phyloP scores from a whole-genome alignment of 176 grass and related monocot genomes.

The Thinopyrum elongatum region DNA sequence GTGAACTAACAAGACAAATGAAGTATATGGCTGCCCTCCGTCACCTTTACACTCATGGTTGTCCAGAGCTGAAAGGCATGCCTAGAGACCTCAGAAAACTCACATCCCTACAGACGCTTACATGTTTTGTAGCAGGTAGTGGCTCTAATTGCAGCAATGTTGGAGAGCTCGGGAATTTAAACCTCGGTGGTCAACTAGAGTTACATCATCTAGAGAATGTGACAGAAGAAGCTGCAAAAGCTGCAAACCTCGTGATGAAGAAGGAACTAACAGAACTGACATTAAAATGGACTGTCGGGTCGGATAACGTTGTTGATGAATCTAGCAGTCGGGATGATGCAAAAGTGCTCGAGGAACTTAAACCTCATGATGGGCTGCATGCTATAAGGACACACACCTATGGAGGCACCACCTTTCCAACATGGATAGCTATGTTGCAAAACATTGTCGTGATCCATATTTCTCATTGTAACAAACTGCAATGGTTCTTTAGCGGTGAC shows the following conservation, averaged over 20 bases:
- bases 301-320: neutral
- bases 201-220: neutral
- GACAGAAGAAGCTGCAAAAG: neutral
- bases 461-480: neutral
- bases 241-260: neutral
- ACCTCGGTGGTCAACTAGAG: neutral
- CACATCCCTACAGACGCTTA: conserved; percentile 7
- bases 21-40: conserved; percentile 17
- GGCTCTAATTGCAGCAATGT: neutral
- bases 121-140: neutral
- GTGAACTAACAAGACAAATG: conserved; percentile 9
- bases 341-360: neutral
- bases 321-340: neutral
- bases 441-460: neutral
- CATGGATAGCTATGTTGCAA: neutral
- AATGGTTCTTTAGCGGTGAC: neutral
- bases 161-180: neutral
- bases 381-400: neutral
- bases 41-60: neutral
- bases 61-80: neutral
- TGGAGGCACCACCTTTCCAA: neutral
- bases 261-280: neutral
- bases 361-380: neutral
- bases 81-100: neutral
- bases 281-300: neutral